Conservation (phyloP, 805 yeast species). For the Ogataea corticis region DNA sequence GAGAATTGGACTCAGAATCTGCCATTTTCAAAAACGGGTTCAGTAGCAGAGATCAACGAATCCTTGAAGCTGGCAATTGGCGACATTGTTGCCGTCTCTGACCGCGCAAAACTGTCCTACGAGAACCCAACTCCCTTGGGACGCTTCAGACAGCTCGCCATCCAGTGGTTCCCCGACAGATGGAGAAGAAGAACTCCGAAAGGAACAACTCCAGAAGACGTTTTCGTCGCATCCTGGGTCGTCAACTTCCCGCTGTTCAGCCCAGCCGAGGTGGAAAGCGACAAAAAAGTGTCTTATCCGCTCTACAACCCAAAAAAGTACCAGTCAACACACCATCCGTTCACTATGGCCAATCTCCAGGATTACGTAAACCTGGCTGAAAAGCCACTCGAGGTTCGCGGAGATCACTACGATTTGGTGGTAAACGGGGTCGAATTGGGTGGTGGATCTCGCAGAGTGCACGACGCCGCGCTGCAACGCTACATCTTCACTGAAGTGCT, state of each 20-base stretch:
- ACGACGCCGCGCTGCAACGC: constrained; percentile 76
- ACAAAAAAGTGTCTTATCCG: constrained; percentile 50
- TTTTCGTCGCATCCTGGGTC: constrained; percentile 77
- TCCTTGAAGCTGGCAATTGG: constrained; percentile 54
- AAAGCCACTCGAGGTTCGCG: constrained; percentile 66
- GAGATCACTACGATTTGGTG: constrained; percentile 93
- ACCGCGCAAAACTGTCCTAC: constrained; percentile 66
- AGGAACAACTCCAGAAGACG: constrained; percentile 25
- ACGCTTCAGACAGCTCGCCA: constrained; percentile 72
- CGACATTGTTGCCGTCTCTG: constrained; percentile 76
- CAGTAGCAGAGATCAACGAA: constrained; percentile 26
- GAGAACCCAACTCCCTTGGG: constrained; percentile 98
- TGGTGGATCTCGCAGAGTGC: constrained; percentile 96
- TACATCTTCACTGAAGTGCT: constrained; percentile 69
- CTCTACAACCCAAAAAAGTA: constrained; percentile 47
- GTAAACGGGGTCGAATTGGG: constrained; percentile 95
- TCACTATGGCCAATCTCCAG: constrained; percentile 81
- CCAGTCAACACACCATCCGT: constrained; percentile 93
- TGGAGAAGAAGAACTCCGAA: constrained; percentile 44
- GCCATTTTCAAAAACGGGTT: constrained; percentile 14
- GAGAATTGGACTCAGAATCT: constrained; percentile 43
- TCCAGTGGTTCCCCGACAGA: constrained; percentile 49
- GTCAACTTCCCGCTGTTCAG: constrained; percentile 90
- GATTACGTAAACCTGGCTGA: constrained; percentile 60
- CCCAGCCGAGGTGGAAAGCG: constrained; percentile 52